Conservation (phyloP, 352 stramenopile species). For the Plasmopara muralis region DNA sequence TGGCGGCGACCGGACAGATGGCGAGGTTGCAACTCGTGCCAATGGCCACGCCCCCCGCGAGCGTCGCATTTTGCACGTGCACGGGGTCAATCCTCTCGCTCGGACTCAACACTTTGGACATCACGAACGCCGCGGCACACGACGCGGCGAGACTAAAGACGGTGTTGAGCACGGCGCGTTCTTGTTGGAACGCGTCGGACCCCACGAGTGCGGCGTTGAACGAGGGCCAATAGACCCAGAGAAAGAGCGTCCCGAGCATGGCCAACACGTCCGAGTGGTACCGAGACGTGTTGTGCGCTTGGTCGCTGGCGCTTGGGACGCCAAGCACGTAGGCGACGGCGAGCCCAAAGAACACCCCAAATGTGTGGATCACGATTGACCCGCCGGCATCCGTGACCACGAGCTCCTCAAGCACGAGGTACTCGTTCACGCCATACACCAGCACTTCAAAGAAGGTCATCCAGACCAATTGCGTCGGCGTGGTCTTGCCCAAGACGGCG, state of each 20-base stretch:
- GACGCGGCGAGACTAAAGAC: constrained; percentile 61
- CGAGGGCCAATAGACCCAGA: constrained; percentile 87
- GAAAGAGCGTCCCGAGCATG: constrained; percentile 79
- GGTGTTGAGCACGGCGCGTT: constrained; percentile 70
- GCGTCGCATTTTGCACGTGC: constrained; percentile 80
- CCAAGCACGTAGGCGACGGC: constrained; percentile 54
- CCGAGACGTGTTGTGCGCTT: constrained; percentile 52
- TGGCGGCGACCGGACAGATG: constrained; percentile 49
- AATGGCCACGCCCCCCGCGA: constrained; percentile 80
- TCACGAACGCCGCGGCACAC: constrained; percentile 52
- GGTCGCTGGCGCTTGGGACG: constrained; percentile 24
- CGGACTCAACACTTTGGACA: constrained; percentile 32
- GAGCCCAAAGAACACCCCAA: constrained; percentile 78
- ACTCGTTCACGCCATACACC: constrained; percentile 77
- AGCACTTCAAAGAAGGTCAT: constrained; percentile 70
- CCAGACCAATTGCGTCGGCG: constrained; percentile 68
- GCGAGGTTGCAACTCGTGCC: constrained; percentile 62
- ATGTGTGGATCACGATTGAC: constrained; percentile 82
- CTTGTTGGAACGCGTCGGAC: constrained; percentile 49
- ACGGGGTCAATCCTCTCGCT: constrained; percentile 76
- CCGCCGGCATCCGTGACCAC: constrained; percentile 68
- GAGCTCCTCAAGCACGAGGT: constrained; percentile 48
- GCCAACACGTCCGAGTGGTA: constrained; percentile 72
- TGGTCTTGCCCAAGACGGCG: constrained; percentile 68
- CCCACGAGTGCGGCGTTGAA: constrained; percentile 76